A percentile compares a stretch with the other conserved stretches of the same genome.
These are phyloP conservation scores for Fusarium sp. DNA, from an alignment of 2,329 filamentous ascomycete genomes.

Conservation along the genomic window DNA sequence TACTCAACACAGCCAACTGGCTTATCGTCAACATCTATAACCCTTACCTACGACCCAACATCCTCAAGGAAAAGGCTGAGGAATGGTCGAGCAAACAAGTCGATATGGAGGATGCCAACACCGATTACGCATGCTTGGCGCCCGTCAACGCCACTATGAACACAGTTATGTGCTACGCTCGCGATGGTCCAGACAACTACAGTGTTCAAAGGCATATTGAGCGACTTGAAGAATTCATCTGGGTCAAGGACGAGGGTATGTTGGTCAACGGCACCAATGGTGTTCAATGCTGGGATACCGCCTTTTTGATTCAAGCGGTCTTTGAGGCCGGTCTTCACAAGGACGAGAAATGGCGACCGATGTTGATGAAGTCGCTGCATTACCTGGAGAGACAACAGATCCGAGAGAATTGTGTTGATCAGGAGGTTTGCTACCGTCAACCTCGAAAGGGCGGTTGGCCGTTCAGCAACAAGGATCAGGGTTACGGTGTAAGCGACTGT, in stretches of 20 bases:
- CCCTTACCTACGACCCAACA: conserved; percentile 77
- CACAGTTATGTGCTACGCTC: conserved; percentile 84
- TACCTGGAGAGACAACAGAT: conserved; percentile 95
- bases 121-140: conserved; percentile 85
- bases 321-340: conserved; percentile 83
- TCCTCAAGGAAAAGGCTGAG: conserved; percentile 78
- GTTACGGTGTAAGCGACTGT: conserved; percentile 95
- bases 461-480: conserved; percentile 92
- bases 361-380: conserved; percentile 83
- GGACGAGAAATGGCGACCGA: conserved; percentile 81
- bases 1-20: conserved; percentile 84
- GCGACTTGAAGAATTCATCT: conserved; percentile 85
- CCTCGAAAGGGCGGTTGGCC: conserved; percentile 94
- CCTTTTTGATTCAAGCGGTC: conserved; percentile 86
- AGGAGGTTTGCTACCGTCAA: conserved; percentile 87
- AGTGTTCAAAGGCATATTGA: conserved; percentile 83
- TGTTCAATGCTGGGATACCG: conserved; percentile 97
- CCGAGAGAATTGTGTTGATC: conserved; percentile 81
- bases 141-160: conserved; percentile 95
- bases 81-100: conserved; percentile 85
- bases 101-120: conserved; percentile 92
- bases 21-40: conserved; percentile 82
- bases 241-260: conserved; percentile 94
- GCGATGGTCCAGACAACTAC: conserved; percentile 80
- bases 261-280: conserved; percentile 96